Evolutionary conservation across 129 eudicot genomes (phyloP), one percentile per base, ranked within the genome.

Genomic region (Escallonia herrerae): DNA sequence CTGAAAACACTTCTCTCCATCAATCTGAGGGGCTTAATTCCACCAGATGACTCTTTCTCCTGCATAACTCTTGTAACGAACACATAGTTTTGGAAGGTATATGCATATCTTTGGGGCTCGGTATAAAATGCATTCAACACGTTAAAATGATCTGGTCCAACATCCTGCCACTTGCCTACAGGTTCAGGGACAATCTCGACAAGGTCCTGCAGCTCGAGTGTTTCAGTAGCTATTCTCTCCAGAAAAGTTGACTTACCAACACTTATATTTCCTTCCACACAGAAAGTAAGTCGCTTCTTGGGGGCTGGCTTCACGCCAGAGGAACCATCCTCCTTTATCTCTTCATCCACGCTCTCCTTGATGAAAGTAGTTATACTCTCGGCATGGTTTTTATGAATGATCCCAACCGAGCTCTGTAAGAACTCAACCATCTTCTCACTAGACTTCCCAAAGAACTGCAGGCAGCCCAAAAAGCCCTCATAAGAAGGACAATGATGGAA

Each of bases 1-100:
- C 93, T 90, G 80, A 90, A 90, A 47, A 90, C 93, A 65, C 97
- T 90, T 79, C 97, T 87, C 68, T 90, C 97, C 97, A 90, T 90
- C 58, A 90, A 67, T 71, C 97, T 84, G 75, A 90, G 95, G 63
- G 97, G 95, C 75, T 87, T 84, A 40, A 84, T 58, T 58, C 97
- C 93, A 68, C 66, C 70, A 6, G 97, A 82, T n/a, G 97, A 90
- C 69, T 90, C 97, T 64, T 84, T 90, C 73, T 90, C 97, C 78
- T 90, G 97, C 97, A 90, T 90, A 46, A 90, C 87, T 73, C 97
- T 74, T 49, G 97, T 90, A 15, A 90, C 97, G 49, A 90, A 90
- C 33, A 90, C 97, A 63, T 90, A 90, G 70, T 90, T 90, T 42
- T 90, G 97, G 76, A 90, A 90, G 60, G 97, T 90, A 65, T 90